A percentile compares a stretch with the other conserved stretches of the same genome.
These are phyloP conservation scores for Cercospora sp. DNA, from an alignment of 2,329 filamentous ascomycete genomes.

Conservation along the genomic window DNA sequence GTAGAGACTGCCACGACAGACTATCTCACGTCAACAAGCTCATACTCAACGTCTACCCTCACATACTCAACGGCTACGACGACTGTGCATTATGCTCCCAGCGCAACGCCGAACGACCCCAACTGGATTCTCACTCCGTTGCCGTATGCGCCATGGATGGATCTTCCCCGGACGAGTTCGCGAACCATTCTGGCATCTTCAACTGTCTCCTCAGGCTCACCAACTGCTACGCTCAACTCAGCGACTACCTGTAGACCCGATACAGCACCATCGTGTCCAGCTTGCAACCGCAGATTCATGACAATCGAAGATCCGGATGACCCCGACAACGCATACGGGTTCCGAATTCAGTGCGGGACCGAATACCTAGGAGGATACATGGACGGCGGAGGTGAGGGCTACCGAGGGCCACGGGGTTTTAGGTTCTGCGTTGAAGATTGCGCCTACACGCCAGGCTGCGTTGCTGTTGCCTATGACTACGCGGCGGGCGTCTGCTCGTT, in stretches of 20 bases:
- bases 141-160: not conserved
- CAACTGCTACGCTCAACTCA: not conserved
- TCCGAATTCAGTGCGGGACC: conserved; percentile 31
- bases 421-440: conserved; percentile 31
- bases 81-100: not conserved
- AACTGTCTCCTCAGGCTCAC: not conserved
- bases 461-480: conserved; percentile 29
- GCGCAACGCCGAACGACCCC: not conserved
- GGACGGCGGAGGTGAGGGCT: conserved; percentile 10
- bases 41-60: not conserved
- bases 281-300: conserved; percentile 25
- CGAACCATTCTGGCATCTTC: not conserved
- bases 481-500: conserved; percentile 1
- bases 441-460: conserved; percentile 26
- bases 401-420: conserved; percentile 4
- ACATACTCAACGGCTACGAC: not conserved
- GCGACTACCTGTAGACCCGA: not conserved
- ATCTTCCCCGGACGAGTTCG: not conserved
- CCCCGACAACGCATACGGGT: conserved; percentile 9
- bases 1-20: not conserved
- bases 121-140: not conserved
- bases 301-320: not conserved
- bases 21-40: not conserved
- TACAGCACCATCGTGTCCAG: conserved; percentile 24
- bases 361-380: conserved; percentile 35